Percentiles rank a stretch among this genome's conserved stretches.
Evolutionary conservation across 495 filamentous ascomycete species (phyloP).

Genomic region (Acidomyces sp.): DNA sequence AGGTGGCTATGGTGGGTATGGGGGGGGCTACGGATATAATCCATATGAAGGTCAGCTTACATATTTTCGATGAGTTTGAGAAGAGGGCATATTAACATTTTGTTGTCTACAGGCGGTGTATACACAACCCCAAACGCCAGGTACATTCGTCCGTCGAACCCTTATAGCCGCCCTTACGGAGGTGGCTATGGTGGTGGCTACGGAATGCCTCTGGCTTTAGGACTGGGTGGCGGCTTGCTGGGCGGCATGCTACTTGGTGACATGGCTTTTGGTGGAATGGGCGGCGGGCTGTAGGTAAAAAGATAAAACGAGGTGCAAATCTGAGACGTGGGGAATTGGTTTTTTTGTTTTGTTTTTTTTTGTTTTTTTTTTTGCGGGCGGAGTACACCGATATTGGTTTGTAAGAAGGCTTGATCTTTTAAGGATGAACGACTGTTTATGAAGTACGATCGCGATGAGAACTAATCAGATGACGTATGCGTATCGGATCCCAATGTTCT

Average conservation of each 20-base stretch:
- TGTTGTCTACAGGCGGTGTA: constrained; percentile 18
- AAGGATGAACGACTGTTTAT: no score
- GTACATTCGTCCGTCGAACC: constrained; percentile 32
- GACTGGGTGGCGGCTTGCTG: constrained; percentile 28
- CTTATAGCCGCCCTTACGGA: constrained; percentile 35
- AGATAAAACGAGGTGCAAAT: no score
- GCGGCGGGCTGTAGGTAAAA: no score
- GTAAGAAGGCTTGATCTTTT: no score
- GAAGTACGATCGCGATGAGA: no score
- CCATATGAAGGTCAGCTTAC: constrained; percentile 21
- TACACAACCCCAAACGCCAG: constrained; percentile 33
- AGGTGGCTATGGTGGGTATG: constrained; percentile 18
- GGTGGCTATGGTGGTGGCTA: constrained; percentile 32
- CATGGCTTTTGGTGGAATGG: constrained; percentile 14
- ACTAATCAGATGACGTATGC: no score
- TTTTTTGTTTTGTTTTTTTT: no score
- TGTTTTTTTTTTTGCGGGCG: no score
- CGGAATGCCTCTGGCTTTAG: constrained; percentile 30
- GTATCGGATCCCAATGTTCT: no score
- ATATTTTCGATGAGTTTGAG: neutral
- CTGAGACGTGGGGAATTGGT: no score
- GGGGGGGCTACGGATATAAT: constrained; percentile 29
- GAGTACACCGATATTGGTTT: no score
- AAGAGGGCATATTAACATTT: neutral
- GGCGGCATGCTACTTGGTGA: constrained; percentile 33